Evolutionary conservation across 1,139 yeast genomes (phyloP), one percentile per base, ranked within the genome.

Genomic region (Blastobotrys buckinghamii): DNA sequence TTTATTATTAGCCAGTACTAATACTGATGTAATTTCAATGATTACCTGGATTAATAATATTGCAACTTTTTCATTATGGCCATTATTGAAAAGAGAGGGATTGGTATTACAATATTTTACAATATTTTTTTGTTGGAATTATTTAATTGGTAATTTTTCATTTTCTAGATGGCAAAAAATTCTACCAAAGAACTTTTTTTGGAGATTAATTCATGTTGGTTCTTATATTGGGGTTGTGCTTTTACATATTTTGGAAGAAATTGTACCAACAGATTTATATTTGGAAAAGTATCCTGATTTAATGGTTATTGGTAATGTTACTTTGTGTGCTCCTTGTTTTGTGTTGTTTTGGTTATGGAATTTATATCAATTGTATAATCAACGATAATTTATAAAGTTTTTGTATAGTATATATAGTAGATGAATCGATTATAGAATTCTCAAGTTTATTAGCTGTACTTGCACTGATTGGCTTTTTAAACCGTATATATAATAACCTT

Each of bases 41-140:
- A 79, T 86, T 3, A 81, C 83, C 52, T 90, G 97, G 97, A 79
- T 90, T 53, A 83, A 82, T 61, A 92, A 90, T 61, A 77, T 88
- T 13, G 88, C 94, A 0, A 70, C 82, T 32, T 92, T 89, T 66
- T 86, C 96, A 47, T 69, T 94, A 71, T 89, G 86, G 78, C 98
- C 99, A 1, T 69, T 94, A 48, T 71, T 94, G 56, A 79, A 81
- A 56, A 81, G 81, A 55, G 98, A 94, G 59, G 82, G 79, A 0
- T 73, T 92, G 38, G 67, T 66, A 0, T 69, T 90, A 50, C 98
- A 92, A 65, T 90, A 86, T 64, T 67, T 74, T 45, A 81, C 80
- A 6, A 67, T 81, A 49, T 69, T 78, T 17, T 64, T 80, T 6
- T 63, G 88, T 57, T 82, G 88, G 64, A 90, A 90, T 64, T 92